Evolutionary conservation across 768 basidiomycete genomes (phyloP).

Genomic region (Calocybe gangraenosa): DNA sequence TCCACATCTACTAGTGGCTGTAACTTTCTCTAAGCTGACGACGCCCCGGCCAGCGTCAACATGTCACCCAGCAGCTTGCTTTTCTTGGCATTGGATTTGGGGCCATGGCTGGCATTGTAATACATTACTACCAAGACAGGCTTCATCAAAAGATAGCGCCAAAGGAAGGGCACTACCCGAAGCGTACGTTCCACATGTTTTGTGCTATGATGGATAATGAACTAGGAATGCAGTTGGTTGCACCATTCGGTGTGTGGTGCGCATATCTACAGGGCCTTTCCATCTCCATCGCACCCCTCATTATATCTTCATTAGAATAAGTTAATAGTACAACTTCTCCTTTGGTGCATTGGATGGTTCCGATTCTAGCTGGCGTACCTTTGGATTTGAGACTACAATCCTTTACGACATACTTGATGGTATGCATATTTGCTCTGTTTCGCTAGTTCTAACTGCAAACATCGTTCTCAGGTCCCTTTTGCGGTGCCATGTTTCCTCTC

Average conservation of each 20-base stretch:
- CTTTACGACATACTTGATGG: slow-evolving; percentile 69
- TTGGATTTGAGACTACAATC: slow-evolving; percentile 66
- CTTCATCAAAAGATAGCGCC: slow-evolving; percentile 44
- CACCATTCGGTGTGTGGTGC: slow-evolving; percentile 51
- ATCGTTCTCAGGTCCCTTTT: slow-evolving; percentile 60
- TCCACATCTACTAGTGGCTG: slow-evolving; percentile 51
- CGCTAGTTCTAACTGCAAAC: slow-evolving; percentile 67
- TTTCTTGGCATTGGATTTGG: slow-evolving; percentile 65
- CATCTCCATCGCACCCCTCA: neutral
- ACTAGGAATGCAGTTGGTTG: slow-evolving; percentile 38
- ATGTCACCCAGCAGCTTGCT: too few relatives aligned
- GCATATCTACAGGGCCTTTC: slow-evolving; percentile 48
- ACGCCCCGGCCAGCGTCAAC: too few relatives aligned
- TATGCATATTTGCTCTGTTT: slow-evolving; percentile 63
- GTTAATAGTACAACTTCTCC: slow-evolving; percentile 44
- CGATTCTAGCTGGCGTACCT: slow-evolving; percentile 61
- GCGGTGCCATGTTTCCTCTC: slow-evolving; percentile 61
- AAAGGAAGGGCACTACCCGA: slow-evolving; percentile 55
- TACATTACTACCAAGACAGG: slow-evolving; percentile 51
- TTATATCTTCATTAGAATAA: slow-evolving; percentile 1
- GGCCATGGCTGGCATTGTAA: slow-evolving; percentile 42
- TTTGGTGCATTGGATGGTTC: slow-evolving; percentile 59
- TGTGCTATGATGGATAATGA: neutral
- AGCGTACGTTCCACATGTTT: slow-evolving; percentile 34
- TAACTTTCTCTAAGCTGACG: slow-evolving; percentile 49